Base-by-base conservation (phyloP, 768 basidiomycete genomes). In the Pleurotus sapidus region DNA sequence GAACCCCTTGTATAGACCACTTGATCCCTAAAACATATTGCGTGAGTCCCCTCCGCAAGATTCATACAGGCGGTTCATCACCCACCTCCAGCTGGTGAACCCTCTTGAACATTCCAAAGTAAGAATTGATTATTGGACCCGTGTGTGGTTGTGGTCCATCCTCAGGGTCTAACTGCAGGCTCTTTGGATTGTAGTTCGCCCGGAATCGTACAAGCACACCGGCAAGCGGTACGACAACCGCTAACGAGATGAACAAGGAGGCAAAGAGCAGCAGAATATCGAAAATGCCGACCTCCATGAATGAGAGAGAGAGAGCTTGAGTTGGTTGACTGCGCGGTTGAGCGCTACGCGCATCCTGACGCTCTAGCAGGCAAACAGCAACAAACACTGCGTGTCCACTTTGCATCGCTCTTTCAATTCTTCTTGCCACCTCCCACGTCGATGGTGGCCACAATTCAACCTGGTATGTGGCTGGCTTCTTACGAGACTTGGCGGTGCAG, bases 121-220 rank as follows among this genome's bases (percentile, higher is more conserved):
- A 91, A 3, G 87, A 84, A 14, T 81, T 82, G 56, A 93, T 79
- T n/a, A 90, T 80, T 57, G 91, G 92, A 4, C 86, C 87, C 4
- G 89, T 87, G 63, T 91, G 84, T 0, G 89, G 83, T 68, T 86
- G 80, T n/a, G 83, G 87, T 47, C 80, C 84, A 30, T 88, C 90
- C 65, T 91, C 90, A 27, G 79, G 74, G 68, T 93, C 91, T 40
- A 93, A 78, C 53, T 87, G 89, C 40, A 94, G 83, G 37, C 88
- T 89, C 69, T 88, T 89, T 2, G 92, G 92, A 65, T 89, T 91
- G 74, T 89, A 93, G 67, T 93, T 91, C 27, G 89, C 89, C 70
- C 92, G 79, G 67, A 89, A 85, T 47, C 91, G 80, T 6, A 93
- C 86, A 8, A 92, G 76, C 11, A 86, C 77, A 3, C 90, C 91